Percentiles rank a stretch among this genome's conserved stretches.
Conservation (phyloP, 2,329 filamentous ascomycete genomes). For the Blastomyces parvus region DNA sequence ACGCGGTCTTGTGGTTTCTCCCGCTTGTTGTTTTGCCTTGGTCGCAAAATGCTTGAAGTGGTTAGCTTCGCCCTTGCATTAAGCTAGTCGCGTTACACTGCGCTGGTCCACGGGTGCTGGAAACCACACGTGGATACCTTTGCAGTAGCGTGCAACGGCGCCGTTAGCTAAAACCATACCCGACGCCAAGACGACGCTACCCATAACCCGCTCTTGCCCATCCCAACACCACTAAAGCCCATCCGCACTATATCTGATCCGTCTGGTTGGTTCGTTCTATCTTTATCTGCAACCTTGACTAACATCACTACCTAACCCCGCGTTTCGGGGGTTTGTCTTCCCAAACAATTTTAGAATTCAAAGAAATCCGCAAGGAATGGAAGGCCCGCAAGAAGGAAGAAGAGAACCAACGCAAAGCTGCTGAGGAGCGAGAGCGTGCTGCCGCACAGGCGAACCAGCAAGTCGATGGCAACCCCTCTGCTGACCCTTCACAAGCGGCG, state of each 20-base stretch:
- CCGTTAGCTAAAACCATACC: constrained; percentile 37
- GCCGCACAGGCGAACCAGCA: constrained; percentile 45
- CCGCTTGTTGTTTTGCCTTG: constrained; percentile 13
- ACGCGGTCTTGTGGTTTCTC: constrained; percentile 6
- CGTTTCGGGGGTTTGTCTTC: neutral
- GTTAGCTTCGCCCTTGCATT: constrained; percentile 31
- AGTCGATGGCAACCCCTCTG: constrained; percentile 40
- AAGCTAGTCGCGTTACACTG: constrained; percentile 40
- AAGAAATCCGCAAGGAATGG: constrained; percentile 98
- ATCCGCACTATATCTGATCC: neutral
- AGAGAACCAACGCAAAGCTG: constrained; percentile 77
- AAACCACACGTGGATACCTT: constrained; percentile 24
- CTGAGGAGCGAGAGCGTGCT: constrained; percentile 72
- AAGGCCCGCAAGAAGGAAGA: constrained; percentile 99
- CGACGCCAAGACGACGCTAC: constrained; percentile 16
- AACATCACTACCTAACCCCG: constrained; percentile 5
- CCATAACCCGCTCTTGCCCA: neutral
- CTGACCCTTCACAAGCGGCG: constrained; percentile 35
- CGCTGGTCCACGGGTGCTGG: constrained; percentile 32
- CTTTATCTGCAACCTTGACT: constrained; percentile 14
- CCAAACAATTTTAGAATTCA: constrained; percentile 62
- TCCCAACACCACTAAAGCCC: constrained; percentile 3
- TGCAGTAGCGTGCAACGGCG: constrained; percentile 44
- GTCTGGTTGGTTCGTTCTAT: constrained; percentile 12
- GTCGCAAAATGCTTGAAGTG: constrained; percentile 32